Evolutionary conservation across 2,329 filamentous ascomycete species (phyloP).

Genomic region (Penicillium sp.): DNA sequence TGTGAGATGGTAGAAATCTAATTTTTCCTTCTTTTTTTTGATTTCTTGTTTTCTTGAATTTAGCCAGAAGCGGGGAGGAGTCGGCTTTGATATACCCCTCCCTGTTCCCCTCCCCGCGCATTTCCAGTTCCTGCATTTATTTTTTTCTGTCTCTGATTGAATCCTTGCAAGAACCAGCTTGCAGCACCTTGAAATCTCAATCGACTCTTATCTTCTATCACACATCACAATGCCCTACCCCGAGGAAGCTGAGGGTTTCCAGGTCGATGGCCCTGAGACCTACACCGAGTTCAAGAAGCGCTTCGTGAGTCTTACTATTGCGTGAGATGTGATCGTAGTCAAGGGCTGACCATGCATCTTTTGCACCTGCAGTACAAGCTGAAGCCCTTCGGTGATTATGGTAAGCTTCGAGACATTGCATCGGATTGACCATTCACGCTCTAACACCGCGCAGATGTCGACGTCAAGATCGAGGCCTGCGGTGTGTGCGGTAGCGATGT

Average conservation of each 20-base stretch:
- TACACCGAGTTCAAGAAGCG: slow-evolving; percentile 61
- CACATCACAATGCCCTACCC: slow-evolving; percentile 45
- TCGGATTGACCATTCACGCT: background rate
- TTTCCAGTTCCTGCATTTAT: background rate
- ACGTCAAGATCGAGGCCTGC: slow-evolving; percentile 82
- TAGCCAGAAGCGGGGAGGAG: background rate
- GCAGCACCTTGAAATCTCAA: slow-evolving; percentile 1
- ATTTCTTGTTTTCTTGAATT: background rate
- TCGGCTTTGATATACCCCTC: slow-evolving; percentile 13
- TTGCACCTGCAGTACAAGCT: slow-evolving; percentile 66
- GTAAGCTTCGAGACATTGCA: slow-evolving; percentile 20
- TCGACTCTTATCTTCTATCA: slow-evolving; percentile 1
- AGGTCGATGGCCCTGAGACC: slow-evolving; percentile 66
- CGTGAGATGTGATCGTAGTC: background rate
- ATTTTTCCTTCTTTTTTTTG: background rate
- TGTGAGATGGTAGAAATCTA: background rate
- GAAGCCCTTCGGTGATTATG: slow-evolving; percentile 80
- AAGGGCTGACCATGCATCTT: background rate
- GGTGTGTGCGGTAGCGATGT: slow-evolving; percentile 74
- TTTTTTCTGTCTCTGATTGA: background rate
- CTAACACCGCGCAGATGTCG: slow-evolving; percentile 60
- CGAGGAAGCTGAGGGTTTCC: slow-evolving; percentile 49
- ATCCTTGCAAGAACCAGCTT: background rate
- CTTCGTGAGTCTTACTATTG: slow-evolving; percentile 43
- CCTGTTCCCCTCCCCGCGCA: background rate